phyloP scores from a whole-genome alignment of 768 basidiomycete genomes.

The Kwoniella mangroviensis region DNA sequence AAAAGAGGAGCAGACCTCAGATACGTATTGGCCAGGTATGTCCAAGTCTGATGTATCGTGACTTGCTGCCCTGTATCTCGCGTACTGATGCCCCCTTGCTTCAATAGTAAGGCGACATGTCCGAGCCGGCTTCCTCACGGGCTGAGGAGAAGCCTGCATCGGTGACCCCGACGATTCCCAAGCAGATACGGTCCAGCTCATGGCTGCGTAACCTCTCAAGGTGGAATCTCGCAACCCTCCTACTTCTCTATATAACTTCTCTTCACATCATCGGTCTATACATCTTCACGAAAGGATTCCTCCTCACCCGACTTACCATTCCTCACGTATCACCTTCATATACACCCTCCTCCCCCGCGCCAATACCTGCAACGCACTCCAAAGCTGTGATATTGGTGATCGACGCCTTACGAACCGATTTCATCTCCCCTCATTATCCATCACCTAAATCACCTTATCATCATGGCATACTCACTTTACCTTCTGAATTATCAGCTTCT shows the following conservation, averaged over 20 bases:
- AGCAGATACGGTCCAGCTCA: conserved; percentile 16
- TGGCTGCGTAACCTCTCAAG: conserved; percentile 40
- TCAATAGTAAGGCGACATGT: conserved; percentile 1
- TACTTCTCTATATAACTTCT: conserved; percentile 61
- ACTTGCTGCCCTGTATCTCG: no score
- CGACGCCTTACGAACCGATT: conserved; percentile 92
- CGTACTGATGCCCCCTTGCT: not conserved
- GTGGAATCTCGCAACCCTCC: conserved; percentile 43
- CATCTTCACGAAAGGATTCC: conserved; percentile 89
- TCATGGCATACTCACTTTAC: conserved; percentile 81
- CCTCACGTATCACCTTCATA: conserved; percentile 63
- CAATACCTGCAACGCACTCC: conserved; percentile 69
- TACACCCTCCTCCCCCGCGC: conserved; percentile 36
- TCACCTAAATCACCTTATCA: conserved; percentile 63
- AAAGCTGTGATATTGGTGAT: conserved; percentile 85
- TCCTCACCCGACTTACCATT: conserved; percentile 77
- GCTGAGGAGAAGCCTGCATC: not conserved
- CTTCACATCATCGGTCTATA: conserved; percentile 80
- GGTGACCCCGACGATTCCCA: not conserved
- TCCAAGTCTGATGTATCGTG: not conserved
- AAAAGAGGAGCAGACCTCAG: no score
- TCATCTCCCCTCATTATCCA: conserved; percentile 67
- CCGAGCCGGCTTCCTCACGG: not conserved
- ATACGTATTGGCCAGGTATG: not conserved
- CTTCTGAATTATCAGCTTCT: conserved; percentile 68